Evolutionary conservation across 1,284 basidiomycete genomes (phyloP).

Genomic region (Ustilago esculenta): DNA sequence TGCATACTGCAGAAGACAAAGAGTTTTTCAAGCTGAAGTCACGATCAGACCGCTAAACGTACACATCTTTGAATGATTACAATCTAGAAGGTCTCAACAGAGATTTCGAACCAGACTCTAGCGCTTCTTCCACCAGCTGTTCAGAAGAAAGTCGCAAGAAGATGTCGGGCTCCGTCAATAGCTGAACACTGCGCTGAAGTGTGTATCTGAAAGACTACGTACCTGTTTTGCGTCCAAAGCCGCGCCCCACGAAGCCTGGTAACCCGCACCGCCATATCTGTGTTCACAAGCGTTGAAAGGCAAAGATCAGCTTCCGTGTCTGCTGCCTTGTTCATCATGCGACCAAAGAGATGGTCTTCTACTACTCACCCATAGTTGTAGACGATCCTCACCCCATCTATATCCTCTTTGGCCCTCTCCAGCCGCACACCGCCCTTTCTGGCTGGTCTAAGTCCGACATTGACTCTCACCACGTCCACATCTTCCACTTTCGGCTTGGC

Average conservation of each 20-base stretch:
- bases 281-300: not conserved
- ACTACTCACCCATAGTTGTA: constrained; percentile 37
- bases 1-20: too few relatives aligned
- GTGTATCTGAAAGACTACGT: too few relatives aligned
- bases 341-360: too few relatives aligned
- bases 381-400: constrained; percentile 31
- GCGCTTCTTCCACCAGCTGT: constrained; percentile 32
- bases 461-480: constrained; percentile 42
- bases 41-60: too few relatives aligned
- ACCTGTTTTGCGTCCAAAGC: constrained; percentile 45
- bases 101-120: not conserved
- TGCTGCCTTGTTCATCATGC: too few relatives aligned
- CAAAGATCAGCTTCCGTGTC: too few relatives aligned
- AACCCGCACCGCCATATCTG: constrained; percentile 51
- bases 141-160: too few relatives aligned
- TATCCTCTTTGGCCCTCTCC: constrained; percentile 18
- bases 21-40: too few relatives aligned
- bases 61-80: not conserved
- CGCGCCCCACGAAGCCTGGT: constrained; percentile 61
- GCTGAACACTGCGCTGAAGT: too few relatives aligned
- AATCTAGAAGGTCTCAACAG: not conserved
- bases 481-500: constrained; percentile 23
- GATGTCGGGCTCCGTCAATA: too few relatives aligned
- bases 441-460: constrained; percentile 56
- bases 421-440: constrained; percentile 47